phyloP scores from a whole-genome alignment of 2,329 filamentous ascomycete genomes.

The Shiraia bambusicola region DNA sequence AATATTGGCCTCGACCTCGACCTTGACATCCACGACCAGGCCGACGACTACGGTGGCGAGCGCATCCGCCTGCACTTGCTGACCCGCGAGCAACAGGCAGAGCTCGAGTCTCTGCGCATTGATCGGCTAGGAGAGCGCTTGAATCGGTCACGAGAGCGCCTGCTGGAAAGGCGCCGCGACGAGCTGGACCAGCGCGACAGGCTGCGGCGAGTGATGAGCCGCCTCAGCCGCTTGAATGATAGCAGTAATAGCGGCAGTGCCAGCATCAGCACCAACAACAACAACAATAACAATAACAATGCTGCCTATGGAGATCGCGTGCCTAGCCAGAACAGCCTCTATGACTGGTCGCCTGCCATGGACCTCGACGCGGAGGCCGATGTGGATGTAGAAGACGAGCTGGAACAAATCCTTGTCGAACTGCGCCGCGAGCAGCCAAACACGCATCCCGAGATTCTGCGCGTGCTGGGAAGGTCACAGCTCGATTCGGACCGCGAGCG shows the following conservation, averaged over 20 bases:
- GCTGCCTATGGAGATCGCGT: slow-evolving; percentile 56
- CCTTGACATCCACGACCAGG: slow-evolving; percentile 19
- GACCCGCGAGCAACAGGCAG: slow-evolving; percentile 3
- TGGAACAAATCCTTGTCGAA: slow-evolving; percentile 45
- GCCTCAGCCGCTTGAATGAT: slow-evolving; percentile 48
- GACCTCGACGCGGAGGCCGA: slow-evolving; percentile 37
- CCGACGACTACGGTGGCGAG: slow-evolving; percentile 47
- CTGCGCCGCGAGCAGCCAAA: slow-evolving; percentile 43
- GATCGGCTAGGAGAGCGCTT: slow-evolving; percentile 12
- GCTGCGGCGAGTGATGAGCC: slow-evolving; percentile 49
- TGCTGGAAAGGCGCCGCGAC: slow-evolving; percentile 36
- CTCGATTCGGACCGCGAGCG: slow-evolving; percentile 37
- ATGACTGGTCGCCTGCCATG: slow-evolving; percentile 60
- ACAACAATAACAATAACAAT: no score
- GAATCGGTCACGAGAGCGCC: slow-evolving; percentile 23
- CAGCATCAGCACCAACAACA: slow-evolving; percentile 12
- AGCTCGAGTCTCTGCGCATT: slow-evolving; percentile 5
- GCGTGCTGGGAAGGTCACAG: slow-evolving; percentile 41
- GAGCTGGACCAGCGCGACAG: slow-evolving; percentile 46
- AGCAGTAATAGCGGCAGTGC: no score
- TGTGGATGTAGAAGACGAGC: slow-evolving; percentile 41
- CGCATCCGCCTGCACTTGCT: slow-evolving; percentile 16
- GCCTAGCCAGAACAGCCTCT: slow-evolving; percentile 56
- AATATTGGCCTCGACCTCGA: slow-evolving; percentile 21
- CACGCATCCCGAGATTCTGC: slow-evolving; percentile 44